A percentile compares a stretch with the other conserved stretches of the same genome.
These are phyloP conservation scores for Colletotrichum kahawae DNA, from an alignment of 2,329 filamentous ascomycete genomes.

Conservation along the genomic window DNA sequence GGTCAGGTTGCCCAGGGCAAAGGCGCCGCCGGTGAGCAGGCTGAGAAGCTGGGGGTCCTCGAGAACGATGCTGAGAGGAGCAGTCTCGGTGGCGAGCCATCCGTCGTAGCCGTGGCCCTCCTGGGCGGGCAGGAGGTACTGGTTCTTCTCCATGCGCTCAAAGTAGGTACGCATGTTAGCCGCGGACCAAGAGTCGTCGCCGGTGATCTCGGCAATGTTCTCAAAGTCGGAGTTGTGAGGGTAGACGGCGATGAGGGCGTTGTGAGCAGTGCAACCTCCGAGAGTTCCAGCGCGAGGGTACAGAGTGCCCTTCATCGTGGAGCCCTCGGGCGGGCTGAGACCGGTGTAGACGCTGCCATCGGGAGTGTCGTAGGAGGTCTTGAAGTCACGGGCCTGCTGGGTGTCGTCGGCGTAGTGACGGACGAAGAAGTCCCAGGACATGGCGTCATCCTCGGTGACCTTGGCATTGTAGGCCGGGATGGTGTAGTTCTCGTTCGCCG, in stretches of 20 bases:
- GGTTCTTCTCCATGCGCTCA: slow-evolving; percentile 55
- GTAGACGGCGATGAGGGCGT: slow-evolving; percentile 57
- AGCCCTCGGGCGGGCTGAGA: slow-evolving; percentile 54
- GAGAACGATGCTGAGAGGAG: slow-evolving; percentile 55
- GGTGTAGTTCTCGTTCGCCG: slow-evolving; percentile 50
- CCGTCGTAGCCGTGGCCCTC: slow-evolving; percentile 57
- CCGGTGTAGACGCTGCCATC: slow-evolving; percentile 59
- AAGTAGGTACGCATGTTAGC: slow-evolving; percentile 65
- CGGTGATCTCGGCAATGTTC: slow-evolving; percentile 56
- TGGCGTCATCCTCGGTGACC: slow-evolving; percentile 58
- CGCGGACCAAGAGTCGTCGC: slow-evolving; percentile 59
- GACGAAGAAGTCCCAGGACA: slow-evolving; percentile 70
- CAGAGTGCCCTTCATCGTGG: slow-evolving; percentile 55
- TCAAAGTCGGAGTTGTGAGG: slow-evolving; percentile 60
- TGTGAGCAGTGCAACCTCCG: slow-evolving; percentile 63
- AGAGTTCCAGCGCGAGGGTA: slow-evolving; percentile 63
- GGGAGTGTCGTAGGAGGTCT: slow-evolving; percentile 61
- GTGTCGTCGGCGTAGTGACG: slow-evolving; percentile 61
- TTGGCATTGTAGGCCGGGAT: slow-evolving; percentile 59
- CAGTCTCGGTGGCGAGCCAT: slow-evolving; percentile 58
- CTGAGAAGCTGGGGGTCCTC: slow-evolving; percentile 59
- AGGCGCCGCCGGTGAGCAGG: slow-evolving; percentile 54
- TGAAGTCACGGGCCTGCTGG: slow-evolving; percentile 59
- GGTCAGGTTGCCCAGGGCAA: slow-evolving; percentile 47
- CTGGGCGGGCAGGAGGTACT: slow-evolving; percentile 48